Evolutionary conservation across 1,284 basidiomycete genomes (phyloP).

Genomic region (Ganoderma resinaceum): DNA sequence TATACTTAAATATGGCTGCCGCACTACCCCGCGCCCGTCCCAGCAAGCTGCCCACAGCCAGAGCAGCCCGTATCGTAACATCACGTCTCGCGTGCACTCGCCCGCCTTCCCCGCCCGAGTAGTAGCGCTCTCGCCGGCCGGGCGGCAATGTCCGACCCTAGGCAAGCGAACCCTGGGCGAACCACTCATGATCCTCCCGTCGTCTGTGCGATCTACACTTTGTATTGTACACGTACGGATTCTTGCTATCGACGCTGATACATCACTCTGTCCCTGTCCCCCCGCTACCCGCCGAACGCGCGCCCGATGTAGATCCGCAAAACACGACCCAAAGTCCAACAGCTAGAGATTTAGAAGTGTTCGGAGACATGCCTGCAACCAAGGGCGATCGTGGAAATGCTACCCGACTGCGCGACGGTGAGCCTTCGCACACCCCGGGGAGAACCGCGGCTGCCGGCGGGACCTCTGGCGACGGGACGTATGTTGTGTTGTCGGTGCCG

Average conservation of each 20-base stretch:
- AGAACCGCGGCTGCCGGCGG: neutral
- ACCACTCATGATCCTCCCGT: neutral
- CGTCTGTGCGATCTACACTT: neutral
- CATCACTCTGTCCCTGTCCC: slow-evolving; percentile 1
- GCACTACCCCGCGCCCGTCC: neutral
- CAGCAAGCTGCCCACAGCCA: neutral
- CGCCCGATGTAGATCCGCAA: neutral
- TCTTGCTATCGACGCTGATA: slow-evolving; percentile 4
- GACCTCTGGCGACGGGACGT: neutral
- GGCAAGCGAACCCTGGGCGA: neutral
- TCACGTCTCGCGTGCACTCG: slow-evolving; percentile 14
- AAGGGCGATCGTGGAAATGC: slow-evolving; percentile 5
- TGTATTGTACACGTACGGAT: neutral
- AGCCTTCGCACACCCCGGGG: neutral
- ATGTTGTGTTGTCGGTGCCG: neutral
- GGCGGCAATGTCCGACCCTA: neutral
- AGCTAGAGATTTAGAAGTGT: neutral
- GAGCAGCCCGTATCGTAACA: slow-evolving; percentile 18
- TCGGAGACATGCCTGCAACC: neutral
- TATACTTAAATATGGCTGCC: neutral
- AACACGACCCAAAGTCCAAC: neutral
- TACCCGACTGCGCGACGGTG: neutral
- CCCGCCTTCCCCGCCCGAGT: slow-evolving; percentile 1
- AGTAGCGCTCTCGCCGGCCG: slow-evolving; percentile 12
- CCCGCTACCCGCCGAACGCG: neutral